Percentiles rank a stretch among this genome's conserved stretches.
These are phyloP conservation scores for Alternaria consortialis DNA, from an alignment of 2,329 filamentous ascomycete species.

Conservation along the genomic window DNA sequence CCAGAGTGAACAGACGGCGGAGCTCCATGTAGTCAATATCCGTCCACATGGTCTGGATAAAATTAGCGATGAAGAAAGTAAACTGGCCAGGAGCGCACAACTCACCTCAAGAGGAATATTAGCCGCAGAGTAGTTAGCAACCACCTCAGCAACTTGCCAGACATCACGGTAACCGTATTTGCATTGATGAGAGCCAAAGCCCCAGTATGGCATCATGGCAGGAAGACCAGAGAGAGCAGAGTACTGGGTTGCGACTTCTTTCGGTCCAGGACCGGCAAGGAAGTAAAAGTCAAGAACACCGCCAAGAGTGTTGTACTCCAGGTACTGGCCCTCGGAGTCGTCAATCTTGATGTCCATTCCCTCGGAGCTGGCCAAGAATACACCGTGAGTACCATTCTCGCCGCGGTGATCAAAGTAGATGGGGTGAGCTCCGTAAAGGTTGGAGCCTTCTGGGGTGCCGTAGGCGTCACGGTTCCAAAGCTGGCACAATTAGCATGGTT, in stretches of 20 bases:
- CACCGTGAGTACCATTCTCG: conserved; percentile 49
- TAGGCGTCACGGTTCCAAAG: conserved; percentile 78
- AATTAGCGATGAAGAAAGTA: background rate
- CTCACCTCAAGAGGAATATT: conserved; percentile 61
- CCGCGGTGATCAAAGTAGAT: conserved; percentile 78
- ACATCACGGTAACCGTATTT: conserved; percentile 63
- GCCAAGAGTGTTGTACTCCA: conserved; percentile 81
- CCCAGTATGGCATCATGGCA: conserved; percentile 63
- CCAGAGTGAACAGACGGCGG: conserved; percentile 70
- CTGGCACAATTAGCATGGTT: conserved; percentile 33
- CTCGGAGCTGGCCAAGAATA: conserved; percentile 46
- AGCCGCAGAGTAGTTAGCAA: conserved; percentile 72
- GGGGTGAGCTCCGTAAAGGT: conserved; percentile 77
- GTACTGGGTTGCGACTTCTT: conserved; percentile 59
- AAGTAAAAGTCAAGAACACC: conserved; percentile 78
- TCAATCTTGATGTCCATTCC: conserved; percentile 79
- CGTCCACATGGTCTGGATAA: conserved; percentile 73
- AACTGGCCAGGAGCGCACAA: background rate
- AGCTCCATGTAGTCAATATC: conserved; percentile 75
- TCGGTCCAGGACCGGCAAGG: conserved; percentile 58
- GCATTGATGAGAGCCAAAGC: conserved; percentile 62
- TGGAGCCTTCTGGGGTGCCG: conserved; percentile 65
- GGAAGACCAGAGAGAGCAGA: conserved; percentile 57
- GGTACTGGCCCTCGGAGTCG: conserved; percentile 70
- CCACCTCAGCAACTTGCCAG: conserved; percentile 70